Conservation (phyloP, 331 rosid genomes). For the Prunus yedoensis region DNA sequence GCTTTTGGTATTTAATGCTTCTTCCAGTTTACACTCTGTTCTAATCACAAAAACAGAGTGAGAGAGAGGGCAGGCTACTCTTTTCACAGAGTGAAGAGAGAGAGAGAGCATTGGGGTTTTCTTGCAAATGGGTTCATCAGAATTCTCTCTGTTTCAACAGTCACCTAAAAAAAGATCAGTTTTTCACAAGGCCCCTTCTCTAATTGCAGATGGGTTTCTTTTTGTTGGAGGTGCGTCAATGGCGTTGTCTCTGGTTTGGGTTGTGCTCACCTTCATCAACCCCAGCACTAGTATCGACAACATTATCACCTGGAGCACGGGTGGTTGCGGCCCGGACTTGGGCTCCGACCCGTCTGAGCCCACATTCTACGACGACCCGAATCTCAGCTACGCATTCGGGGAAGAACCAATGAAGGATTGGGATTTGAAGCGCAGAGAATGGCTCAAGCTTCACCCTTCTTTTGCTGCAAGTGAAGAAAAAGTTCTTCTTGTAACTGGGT, state of each 20-base stretch:
- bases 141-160: neutral
- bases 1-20: neutral
- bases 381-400: constrained; percentile 29
- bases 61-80: no score
- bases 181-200: no score
- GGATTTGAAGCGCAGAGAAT: constrained; percentile 39
- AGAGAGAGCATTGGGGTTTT: no score
- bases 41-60: neutral
- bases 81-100: neutral
- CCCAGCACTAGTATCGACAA: constrained; percentile 10
- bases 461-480: neutral
- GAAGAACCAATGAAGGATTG: constrained; percentile 27
- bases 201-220: constrained; percentile 22
- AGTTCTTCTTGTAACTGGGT: constrained; percentile 39
- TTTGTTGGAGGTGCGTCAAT: constrained; percentile 18
- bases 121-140: constrained; percentile 6
- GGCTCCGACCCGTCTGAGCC: constrained; percentile 16
- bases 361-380: constrained; percentile 45
- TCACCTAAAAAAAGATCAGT: constrained; percentile 14
- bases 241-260: constrained; percentile 17
- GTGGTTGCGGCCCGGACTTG: neutral
- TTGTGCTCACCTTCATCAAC: constrained; percentile 9
- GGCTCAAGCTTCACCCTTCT: constrained; percentile 37
- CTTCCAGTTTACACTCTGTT: neutral
- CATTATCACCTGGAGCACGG: constrained; percentile 7